These are phyloP conservation scores for Plasmodium relictum DNA, from an alignment of 169 alveolate species.

Conservation along the genomic window DNA sequence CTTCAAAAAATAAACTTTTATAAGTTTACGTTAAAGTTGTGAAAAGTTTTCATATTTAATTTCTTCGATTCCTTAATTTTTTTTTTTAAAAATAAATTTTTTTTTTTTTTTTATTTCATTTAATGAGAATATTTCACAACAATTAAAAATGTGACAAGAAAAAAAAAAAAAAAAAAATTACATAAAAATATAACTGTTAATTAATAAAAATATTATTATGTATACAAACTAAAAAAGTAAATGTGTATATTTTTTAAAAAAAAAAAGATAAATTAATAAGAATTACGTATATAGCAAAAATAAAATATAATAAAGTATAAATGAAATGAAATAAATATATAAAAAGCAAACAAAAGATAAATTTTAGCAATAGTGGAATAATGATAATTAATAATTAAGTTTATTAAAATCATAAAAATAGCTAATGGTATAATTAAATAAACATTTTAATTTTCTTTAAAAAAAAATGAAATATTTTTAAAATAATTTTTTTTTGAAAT, in stretches of 20 bases:
- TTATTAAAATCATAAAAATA: background rate
- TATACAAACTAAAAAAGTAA: slow-evolving; percentile 20
- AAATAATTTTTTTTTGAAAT: too few species aligned
- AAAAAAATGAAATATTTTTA: too few species aligned
- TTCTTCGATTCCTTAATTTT: too few species aligned
- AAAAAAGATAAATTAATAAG: background rate
- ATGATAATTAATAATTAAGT: background rate
- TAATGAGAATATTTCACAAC: too few species aligned
- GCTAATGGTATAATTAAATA: slow-evolving; percentile 1
- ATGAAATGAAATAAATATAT: background rate
- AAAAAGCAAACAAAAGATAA: slow-evolving; percentile 13
- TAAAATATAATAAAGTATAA: slow-evolving; percentile 9
- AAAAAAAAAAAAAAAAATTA: slow-evolving; percentile 4
- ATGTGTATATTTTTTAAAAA: background rate
- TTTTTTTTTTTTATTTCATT: too few species aligned
- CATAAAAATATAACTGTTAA: slow-evolving; percentile 14
- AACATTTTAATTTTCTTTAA: too few species aligned
- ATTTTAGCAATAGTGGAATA: background rate
- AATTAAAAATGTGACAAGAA: slow-evolving; percentile 3
- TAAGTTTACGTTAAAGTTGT: too few species aligned
- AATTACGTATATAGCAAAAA: background rate
- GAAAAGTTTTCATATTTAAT: too few species aligned
- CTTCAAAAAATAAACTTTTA: too few species aligned
- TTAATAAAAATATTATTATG: slow-evolving; percentile 1
- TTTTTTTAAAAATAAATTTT: too few species aligned